Evolutionary conservation across 1,284 basidiomycete genomes (phyloP), one percentile per base, ranked within the genome.

Genomic region (Pascua sp.): DNA sequence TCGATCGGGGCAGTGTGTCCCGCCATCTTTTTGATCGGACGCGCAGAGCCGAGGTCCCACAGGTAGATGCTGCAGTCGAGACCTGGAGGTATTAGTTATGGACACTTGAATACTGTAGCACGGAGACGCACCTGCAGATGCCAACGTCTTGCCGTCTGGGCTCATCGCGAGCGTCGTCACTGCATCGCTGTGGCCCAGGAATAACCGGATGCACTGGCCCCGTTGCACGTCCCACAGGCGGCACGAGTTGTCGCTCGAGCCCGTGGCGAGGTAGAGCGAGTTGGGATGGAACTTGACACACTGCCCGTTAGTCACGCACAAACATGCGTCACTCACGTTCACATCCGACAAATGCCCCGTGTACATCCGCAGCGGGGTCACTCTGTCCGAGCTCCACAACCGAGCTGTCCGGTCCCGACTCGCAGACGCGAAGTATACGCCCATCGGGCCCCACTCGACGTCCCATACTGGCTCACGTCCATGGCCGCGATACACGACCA

Each of bases 191-290:
- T 98, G 96, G 0, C 95, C 96, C 39, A 96, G 86, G 77, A 98
- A 98, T 17, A 98, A 88, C 11, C 96, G 86, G 5, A 98, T 86
- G 74, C 92, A 96, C 4, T 86, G 83, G 7, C 96, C 96, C 38
- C 88, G 86, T 70, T 98, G 96, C n/a, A 97, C 91, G 72, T 99
- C 96, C 96, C 96, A 99, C 42, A 99, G 77, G 46, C 96, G 85
- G 61, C 92, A 91, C 7, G 94, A 94, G 81, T 90, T 89, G 75
- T 99, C 96, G 64, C 88, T 92, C 0, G 94, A 98, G 4, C 93
- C 96, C 0, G 96, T 98, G 2, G 93, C 95, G 17, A 99, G 85
- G 77, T 98, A 99, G 38, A 99, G 79, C 24, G 92, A 94, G 73
- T 99, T 99, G 0, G 95, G 94, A 76, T 99, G 96, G 80, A 98